These are phyloP conservation scores for Sporopachydermia cereana DNA, from an alignment of 1,139 yeast genomes.

Conservation along the genomic window DNA sequence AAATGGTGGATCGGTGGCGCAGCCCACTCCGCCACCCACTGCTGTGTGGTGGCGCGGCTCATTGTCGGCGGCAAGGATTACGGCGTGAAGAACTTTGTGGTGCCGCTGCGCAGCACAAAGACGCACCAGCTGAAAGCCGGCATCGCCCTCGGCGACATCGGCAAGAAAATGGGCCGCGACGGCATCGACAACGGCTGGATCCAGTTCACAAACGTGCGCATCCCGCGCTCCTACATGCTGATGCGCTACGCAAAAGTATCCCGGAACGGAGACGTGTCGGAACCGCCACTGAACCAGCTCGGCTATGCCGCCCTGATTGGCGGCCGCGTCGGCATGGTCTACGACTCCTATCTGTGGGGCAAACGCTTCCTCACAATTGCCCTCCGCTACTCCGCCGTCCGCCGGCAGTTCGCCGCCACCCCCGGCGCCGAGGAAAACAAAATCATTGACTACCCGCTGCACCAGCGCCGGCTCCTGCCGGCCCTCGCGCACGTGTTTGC, in stretches of 20 bases:
- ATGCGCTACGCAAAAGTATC: constrained; percentile 70
- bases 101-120: constrained; percentile 67
- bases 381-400: constrained; percentile 75
- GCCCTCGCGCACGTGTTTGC: constrained; percentile 71
- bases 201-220: constrained; percentile 69
- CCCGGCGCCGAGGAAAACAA: constrained; percentile 25
- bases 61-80: constrained; percentile 74
- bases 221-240: constrained; percentile 77
- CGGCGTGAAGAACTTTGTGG: constrained; percentile 86
- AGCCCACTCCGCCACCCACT: constrained; percentile 84
- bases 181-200: constrained; percentile 84
- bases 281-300: constrained; percentile 72
- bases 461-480: constrained; percentile 78
- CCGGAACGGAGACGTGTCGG: constrained; percentile 50
- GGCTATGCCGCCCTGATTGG: constrained; percentile 79
- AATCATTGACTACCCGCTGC: constrained; percentile 72
- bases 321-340: constrained; percentile 85
- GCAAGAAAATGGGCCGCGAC: constrained; percentile 87
- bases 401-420: constrained; percentile 68
- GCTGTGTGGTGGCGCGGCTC: constrained; percentile 71
- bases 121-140: constrained; percentile 66
- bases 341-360: constrained; percentile 71
- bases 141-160: constrained; percentile 79
- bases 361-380: constrained; percentile 78
- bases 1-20: constrained; percentile 99